These are phyloP conservation scores for Gossypium herbaceum DNA, from an alignment of 345 rosid genomes.

Conservation along the genomic window DNA sequence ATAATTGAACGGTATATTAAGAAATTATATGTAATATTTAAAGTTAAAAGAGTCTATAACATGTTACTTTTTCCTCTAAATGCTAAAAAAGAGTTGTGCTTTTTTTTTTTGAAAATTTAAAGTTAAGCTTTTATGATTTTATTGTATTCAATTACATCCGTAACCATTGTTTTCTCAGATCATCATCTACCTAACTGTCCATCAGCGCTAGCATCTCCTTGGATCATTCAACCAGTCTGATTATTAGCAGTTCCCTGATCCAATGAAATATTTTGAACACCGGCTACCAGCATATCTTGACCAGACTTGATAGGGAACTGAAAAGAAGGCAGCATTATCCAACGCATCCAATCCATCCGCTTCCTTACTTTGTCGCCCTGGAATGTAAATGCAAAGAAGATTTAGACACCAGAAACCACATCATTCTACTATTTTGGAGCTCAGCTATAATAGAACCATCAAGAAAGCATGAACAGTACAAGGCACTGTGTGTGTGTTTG, in stretches of 20 bases:
- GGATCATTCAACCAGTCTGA: neutral
- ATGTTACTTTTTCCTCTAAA: no score
- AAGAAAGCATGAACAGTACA: neutral
- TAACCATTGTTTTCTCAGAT: neutral
- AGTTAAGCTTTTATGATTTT: no score
- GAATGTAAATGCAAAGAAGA: constrained; percentile 7
- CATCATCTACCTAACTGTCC: constrained; percentile 36
- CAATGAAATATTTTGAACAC: constrained; percentile 32
- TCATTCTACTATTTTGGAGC: neutral
- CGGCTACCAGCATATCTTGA: constrained; percentile 23
- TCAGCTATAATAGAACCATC: neutral
- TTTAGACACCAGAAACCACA: neutral
- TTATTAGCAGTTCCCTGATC: constrained; percentile 22
- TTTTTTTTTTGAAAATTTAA: no score
- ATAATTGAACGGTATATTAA: no score
- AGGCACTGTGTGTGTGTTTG: neutral
- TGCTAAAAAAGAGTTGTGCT: no score
- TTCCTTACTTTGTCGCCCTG: constrained; percentile 78
- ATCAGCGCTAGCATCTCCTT: neutral
- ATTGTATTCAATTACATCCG: no score
- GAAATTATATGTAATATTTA: no score
- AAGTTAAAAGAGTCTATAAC: no score
- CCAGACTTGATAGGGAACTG: constrained; percentile 28
- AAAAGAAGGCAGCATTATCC: constrained; percentile 41
- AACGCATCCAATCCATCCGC: constrained; percentile 57